Base-by-base conservation (phyloP, 2,329 filamentous ascomycete genomes). In the Colletotrichum caudatum region DNA sequence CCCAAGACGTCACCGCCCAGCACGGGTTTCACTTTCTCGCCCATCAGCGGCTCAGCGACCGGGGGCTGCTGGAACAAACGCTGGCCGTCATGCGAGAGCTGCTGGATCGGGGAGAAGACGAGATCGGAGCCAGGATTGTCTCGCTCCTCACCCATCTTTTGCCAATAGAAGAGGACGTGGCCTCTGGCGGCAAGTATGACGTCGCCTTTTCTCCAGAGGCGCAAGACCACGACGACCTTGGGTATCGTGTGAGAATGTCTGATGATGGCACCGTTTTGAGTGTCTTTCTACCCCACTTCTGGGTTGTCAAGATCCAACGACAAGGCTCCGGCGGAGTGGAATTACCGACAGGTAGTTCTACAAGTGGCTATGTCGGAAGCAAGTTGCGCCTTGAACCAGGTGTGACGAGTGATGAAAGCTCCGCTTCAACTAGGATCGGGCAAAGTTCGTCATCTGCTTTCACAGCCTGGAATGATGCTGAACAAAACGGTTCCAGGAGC, bases 41-140 rank as follows among this genome's bases (percentile, higher is more conserved):
- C 6, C 81, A 84, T 72, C 83, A 85, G 71, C 78, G 79, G 1
- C 76, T 78, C 7, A 75, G 77, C 23, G 84, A 85, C 73, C 80
- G 83, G 18, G 82, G 77, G 6, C 78, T 82, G 72, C 76, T 84
- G 35, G 81, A 84, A 64, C 77, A 80, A 35, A 76, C 76, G 1
- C 77, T 81, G 11, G 79, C 80, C 58, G 79, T 74, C 51, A 82
- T 85, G 77, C 74, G 78, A 16, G 67, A 74, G 7, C 69, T 80
- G 29, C 74, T 69, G 35, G 68, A 73, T 18, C 51, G 75, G n/a
- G 79, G 78, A 61, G 50, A 73, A 7, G 82, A 84, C 72, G 67
- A 67, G 0, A 71, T 84, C 2, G 78, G 74, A 29, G 75, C 74
- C 9, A 74, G 80, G 60, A 76, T 78, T 57, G 78, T 76, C n/a